Base-by-base conservation (phyloP, 1,139 yeast genomes). In the Taphrina deformans region DNA sequence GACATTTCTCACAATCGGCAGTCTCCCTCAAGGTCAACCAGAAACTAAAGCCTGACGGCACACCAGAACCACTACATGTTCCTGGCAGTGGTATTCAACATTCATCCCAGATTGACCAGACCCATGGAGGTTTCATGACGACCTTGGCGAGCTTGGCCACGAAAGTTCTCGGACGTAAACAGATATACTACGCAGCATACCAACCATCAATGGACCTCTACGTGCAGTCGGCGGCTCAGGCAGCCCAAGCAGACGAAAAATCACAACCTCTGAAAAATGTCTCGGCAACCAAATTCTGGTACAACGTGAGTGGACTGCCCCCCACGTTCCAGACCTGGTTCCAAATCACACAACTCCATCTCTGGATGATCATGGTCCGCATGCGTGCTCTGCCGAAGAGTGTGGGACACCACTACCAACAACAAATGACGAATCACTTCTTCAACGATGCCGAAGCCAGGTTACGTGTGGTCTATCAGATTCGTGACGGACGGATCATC, bases 371-470 rank as follows among this genome's bases (percentile, higher is more conserved):
- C 63, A 87, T 88, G 71, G 96, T 89, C 16, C 85, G 99, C 73
- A 91, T 93, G 97, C 85, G 99, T 75, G 96, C 96, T 21, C 82
- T 95, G 87, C 98, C 98, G 0, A 87, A 87, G 75, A 87, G 89
- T 73, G 86, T 89, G 74, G 95, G 97, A 48, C 84, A 84, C 70
- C 88, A 88, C 74, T 93, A 92, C 77, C 97, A 93, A 76, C 97
- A 92, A 75, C 91, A 91, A 75, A 78, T 95, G 61, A 88, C 92
- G 52, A 97, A 95, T 75, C 83, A 96, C 71, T 84, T 90, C 59
- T 95, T 93, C 78, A 84, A 85, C 69, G 99, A 93, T 74, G 88
- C 93, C 78, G 98, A 93, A 75, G 79, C 84, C 73, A 84, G 96
- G 73, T 81, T 95, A 78, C 83, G 88, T 62, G 89, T 87, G 70